These are phyloP conservation scores for Lactarius akahatsu DNA, from an alignment of 768 basidiomycete genomes.

Conservation along the genomic window DNA sequence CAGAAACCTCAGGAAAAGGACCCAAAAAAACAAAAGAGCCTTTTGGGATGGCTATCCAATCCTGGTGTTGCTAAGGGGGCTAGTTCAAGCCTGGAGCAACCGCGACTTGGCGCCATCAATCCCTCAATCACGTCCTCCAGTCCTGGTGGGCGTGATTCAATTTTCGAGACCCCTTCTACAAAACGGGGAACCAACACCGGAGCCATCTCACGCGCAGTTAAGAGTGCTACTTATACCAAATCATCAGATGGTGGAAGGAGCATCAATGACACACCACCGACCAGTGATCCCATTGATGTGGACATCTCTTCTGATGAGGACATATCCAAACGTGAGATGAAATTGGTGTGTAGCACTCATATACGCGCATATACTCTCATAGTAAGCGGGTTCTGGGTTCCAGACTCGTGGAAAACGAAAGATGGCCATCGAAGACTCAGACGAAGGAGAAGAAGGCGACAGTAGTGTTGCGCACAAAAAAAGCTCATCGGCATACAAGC, in stretches of 20 bases:
- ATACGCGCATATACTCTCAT: not conserved
- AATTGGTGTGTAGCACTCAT: slow-evolving; percentile 16
- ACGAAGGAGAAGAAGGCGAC: slow-evolving; percentile 48
- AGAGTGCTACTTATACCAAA: slow-evolving; percentile 37
- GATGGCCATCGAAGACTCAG: slow-evolving; percentile 65
- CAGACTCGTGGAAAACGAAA: slow-evolving; percentile 58
- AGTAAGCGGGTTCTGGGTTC: not conserved
- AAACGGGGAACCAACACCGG: slow-evolving; percentile 30
- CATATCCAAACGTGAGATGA: slow-evolving; percentile 32
- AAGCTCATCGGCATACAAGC: slow-evolving; percentile 27
- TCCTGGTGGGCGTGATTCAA: slow-evolving; percentile 21
- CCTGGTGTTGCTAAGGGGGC: slow-evolving; percentile 15
- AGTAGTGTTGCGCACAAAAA: slow-evolving; percentile 16
- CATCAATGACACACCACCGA: slow-evolving; percentile 62
- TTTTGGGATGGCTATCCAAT: slow-evolving; percentile 63
- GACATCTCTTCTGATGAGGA: slow-evolving; percentile 63
- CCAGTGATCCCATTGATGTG: slow-evolving; percentile 75
- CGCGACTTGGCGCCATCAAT: slow-evolving; percentile 9
- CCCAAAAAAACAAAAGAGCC: slow-evolving; percentile 67
- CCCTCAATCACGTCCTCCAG: slow-evolving; percentile 25
- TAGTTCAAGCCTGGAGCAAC: slow-evolving; percentile 18
- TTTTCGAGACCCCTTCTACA: slow-evolving; percentile 28
- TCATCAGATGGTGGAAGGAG: slow-evolving; percentile 53
- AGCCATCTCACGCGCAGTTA: slow-evolving; percentile 41
- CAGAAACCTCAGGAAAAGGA: slow-evolving; percentile 23